Evolutionary conservation across 768 basidiomycete species (phyloP), one percentile per base, ranked within the genome.

Genomic region (Phanerodontia chrysosporium): DNA sequence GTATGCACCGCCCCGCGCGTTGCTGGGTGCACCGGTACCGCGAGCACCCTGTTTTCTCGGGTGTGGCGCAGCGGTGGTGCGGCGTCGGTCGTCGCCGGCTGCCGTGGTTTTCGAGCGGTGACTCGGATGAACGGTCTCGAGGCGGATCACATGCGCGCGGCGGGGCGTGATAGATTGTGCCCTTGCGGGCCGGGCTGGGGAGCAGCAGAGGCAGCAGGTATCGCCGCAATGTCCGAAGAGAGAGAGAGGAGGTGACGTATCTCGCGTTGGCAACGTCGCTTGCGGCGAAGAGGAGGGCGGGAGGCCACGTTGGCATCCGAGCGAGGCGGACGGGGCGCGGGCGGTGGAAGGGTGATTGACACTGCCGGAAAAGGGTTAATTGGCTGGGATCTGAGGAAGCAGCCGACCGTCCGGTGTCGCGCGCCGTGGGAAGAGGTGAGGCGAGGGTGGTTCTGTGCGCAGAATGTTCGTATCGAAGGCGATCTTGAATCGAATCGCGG

Each of bases 291-390:
- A 51, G 4, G 51, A 13, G 29, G 51, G 29, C 29, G 32, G 53
- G 22, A 14, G 28, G 45, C 45, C 55, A 57, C 55, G 55, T 57
- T 25, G 42, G 14, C 12, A 27, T 46, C 55, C 55, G 55, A 57
- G 12, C n/a, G 55, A 53, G 51, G 51, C 58, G 58, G 58, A 32
- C 28, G 27, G 29, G 32, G 25, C 44, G 27, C 24, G 55, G n/a
- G 22, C 42, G 45, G 6, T 9, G 44, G 13, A 25, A 28, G 45
- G 55, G 45, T 24, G 44, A 55, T 55, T 22, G 54, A 27, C 42
- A 29, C 54, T 22, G 44, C 30, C 55, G 25, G 45, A 48, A 32
- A 51, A 51, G 29, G 51, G 22, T 51, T 18, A n/a, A 57, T 57
- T 57, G 16, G 45, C 32, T 35, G 32, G n/a, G 27, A 48, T 27